Conservation (phyloP, 768 basidiomycete species). For the Lentinus tigrinus region DNA sequence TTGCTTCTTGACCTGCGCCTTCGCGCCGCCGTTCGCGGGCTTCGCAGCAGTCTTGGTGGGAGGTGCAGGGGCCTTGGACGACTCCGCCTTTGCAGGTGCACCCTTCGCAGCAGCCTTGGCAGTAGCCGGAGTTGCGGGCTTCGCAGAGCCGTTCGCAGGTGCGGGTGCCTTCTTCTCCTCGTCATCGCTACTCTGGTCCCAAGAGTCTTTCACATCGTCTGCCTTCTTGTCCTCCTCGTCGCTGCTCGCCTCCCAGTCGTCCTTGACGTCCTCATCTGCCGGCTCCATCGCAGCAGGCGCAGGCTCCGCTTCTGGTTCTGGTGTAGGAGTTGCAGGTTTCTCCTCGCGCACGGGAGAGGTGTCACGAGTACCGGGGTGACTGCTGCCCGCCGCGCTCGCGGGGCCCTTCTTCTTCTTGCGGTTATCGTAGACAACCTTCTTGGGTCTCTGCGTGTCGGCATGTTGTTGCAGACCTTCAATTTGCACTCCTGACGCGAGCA, state of each 20-base stretch:
- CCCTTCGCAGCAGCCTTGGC: conserved; percentile 26
- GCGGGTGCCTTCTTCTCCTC: conserved; percentile 19
- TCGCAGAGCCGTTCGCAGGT: conserved; percentile 9
- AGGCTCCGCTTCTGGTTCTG: conserved; percentile 23
- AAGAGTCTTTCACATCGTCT: conserved; percentile 38
- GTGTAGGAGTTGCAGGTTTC: conserved; percentile 34
- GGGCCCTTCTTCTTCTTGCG: conserved; percentile 67
- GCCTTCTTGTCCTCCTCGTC: conserved; percentile 38
- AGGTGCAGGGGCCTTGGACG: conserved; percentile 11
- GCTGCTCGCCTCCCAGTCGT: conserved; percentile 54
- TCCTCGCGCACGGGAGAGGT: conserved; percentile 23
- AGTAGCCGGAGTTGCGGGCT: conserved; percentile 24
- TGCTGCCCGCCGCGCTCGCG: conserved; percentile 13
- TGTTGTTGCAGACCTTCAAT: conserved; percentile 84
- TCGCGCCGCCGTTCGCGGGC: conserved; percentile 5
- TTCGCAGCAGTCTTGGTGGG: background rate
- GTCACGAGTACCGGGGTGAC: conserved; percentile 26
- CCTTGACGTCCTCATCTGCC: conserved; percentile 38
- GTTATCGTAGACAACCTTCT: conserved; percentile 80
- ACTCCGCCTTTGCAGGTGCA: conserved; percentile 29
- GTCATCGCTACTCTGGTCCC: conserved; percentile 72
- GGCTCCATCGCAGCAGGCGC: conserved; percentile 23
- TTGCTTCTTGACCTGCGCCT: conserved; percentile 11
- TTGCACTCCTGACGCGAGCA: conserved; percentile 84
- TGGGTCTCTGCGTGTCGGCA: conserved; percentile 45